Evolutionary conservation across 306 rosid species (phyloP).

Genomic region (Casuarina glauca): DNA sequence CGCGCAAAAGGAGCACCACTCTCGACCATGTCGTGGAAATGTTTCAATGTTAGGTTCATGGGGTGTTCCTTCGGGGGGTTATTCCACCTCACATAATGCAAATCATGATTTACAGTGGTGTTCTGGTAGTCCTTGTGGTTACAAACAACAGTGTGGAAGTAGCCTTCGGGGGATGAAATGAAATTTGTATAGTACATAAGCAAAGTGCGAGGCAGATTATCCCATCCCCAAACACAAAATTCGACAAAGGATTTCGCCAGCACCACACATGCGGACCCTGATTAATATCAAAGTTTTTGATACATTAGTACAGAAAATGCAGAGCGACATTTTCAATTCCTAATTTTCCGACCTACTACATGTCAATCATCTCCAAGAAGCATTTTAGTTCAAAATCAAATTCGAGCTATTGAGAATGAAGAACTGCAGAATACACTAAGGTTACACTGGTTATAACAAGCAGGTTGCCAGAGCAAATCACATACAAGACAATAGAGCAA

Average conservation of each 20-base stretch:
- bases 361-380: neutral
- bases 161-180: slow-evolving; percentile 77
- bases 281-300: slow-evolving; percentile 14
- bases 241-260: slow-evolving; percentile 70
- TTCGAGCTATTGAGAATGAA: neutral
- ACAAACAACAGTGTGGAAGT: slow-evolving; percentile 86
- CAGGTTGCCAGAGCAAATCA: neutral
- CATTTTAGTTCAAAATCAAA: neutral
- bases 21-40: slow-evolving; percentile 65
- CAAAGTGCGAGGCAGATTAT: slow-evolving; percentile 87
- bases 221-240: slow-evolving; percentile 88
- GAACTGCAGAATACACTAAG: neutral
- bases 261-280: slow-evolving; percentile 82
- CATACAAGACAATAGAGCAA: neutral
- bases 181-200: slow-evolving; percentile 86
- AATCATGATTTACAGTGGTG: slow-evolving; percentile 78
- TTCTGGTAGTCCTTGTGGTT: slow-evolving; percentile 92
- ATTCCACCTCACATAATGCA: slow-evolving; percentile 75
- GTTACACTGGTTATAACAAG: neutral
- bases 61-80: slow-evolving; percentile 71
- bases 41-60: slow-evolving; percentile 49
- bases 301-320: neutral
- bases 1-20: slow-evolving; percentile 79
- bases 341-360: neutral
- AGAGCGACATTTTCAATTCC: neutral